These are phyloP conservation scores for Paramecium caudatum DNA, from an alignment of 73 alveolate species.

Conservation along the genomic window DNA sequence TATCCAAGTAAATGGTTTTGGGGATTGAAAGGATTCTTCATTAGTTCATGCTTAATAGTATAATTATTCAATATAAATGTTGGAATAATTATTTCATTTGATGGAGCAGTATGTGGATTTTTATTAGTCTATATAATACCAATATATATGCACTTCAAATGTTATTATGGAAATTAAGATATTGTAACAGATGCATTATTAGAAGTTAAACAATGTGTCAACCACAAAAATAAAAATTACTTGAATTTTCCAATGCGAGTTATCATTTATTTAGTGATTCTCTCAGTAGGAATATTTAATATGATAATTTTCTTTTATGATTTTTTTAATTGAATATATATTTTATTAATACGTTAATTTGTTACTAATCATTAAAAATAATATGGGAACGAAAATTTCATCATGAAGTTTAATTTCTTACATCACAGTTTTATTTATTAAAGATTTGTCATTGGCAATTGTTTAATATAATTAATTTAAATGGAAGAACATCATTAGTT, in stretches of 20 bases:
- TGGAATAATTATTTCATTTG: conserved; percentile 67
- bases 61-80: conserved; percentile 21
- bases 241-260: conserved; percentile 15
- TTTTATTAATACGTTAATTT: background rate
- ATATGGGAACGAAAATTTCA: too few species aligned
- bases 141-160: conserved; percentile 65
- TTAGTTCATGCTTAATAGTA: conserved; percentile 49
- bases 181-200: conserved; percentile 14
- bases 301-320: conserved; percentile 45
- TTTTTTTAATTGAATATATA: conserved; percentile 32
- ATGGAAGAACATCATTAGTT: background rate
- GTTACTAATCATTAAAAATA: too few species aligned
- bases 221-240: conserved; percentile 3
- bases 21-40: conserved; percentile 35
- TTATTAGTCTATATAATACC: conserved; percentile 69
- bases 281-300: background rate
- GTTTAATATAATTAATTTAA: background rate
- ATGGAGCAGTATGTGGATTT: conserved; percentile 78
- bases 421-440: too few species aligned
- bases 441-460: background rate
- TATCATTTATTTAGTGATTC: background rate
- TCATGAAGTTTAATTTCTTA: too few species aligned
- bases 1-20: conserved; percentile 7
- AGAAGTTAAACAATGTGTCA: background rate
- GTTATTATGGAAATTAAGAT: conserved; percentile 45